Evolutionary conservation across 192 early-diverging fungal genomes (phyloP).

Genomic region (Coemansia interrupta): DNA sequence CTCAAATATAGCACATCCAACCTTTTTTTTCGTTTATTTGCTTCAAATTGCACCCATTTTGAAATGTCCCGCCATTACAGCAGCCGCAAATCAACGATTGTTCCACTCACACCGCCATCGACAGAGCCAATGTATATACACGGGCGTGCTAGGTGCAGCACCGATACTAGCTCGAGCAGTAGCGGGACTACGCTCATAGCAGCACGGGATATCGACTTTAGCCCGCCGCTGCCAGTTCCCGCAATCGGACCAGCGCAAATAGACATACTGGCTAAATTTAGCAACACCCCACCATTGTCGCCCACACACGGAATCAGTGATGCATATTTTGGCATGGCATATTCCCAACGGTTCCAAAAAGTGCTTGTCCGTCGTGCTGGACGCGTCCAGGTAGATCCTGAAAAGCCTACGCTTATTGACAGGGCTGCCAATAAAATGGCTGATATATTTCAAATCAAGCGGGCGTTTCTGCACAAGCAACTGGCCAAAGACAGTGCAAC

Average conservation of each 20-base stretch:
- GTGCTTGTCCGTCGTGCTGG: slow-evolving; percentile 27
- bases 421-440: slow-evolving; percentile 20
- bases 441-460: slow-evolving; percentile 16
- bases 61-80: too few species aligned
- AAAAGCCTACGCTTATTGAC: slow-evolving; percentile 14
- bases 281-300: slow-evolving; percentile 22
- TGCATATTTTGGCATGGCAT: slow-evolving; percentile 32
- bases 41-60: neutral
- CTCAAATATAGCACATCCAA: too few species aligned
- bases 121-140: slow-evolving; percentile 1
- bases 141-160: neutral
- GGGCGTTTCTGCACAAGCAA: slow-evolving; percentile 9
- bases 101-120: slow-evolving; percentile 1
- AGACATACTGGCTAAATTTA: neutral
- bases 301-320: slow-evolving; percentile 11
- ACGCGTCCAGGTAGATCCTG: slow-evolving; percentile 18
- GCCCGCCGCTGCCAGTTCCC: neutral
- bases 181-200: slow-evolving; percentile 1
- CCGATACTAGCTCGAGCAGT: slow-evolving; percentile 1
- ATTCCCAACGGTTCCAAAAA: slow-evolving; percentile 22
- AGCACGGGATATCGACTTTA: neutral
- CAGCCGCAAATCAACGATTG: slow-evolving; percentile 6
- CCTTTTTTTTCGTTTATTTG: too few species aligned
- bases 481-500: neutral
- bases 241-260: neutral